A percentile compares a stretch with the other conserved stretches of the same genome.
Conservation (phyloP, 2,329 filamentous ascomycete genomes). For the Ambrosiella beaveri region DNA sequence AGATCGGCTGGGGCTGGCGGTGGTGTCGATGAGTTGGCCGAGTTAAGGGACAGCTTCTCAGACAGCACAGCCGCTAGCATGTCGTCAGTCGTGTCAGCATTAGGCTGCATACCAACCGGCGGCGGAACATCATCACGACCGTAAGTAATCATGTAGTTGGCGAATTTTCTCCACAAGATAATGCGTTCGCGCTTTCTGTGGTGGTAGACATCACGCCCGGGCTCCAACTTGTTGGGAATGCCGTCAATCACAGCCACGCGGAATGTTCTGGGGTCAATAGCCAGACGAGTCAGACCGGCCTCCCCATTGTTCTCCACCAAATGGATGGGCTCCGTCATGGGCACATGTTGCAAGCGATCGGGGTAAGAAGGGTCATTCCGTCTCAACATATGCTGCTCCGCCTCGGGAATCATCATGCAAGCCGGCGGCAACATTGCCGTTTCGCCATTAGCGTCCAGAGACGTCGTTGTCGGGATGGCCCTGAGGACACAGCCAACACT, state of each 20-base stretch:
- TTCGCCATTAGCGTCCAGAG: slow-evolving; percentile 22
- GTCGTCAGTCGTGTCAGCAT: slow-evolving; percentile 8
- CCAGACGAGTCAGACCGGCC: slow-evolving; percentile 43
- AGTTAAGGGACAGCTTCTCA: slow-evolving; percentile 6
- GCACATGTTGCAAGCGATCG: slow-evolving; percentile 43
- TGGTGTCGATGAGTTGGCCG: slow-evolving; percentile 14
- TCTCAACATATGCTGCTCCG: slow-evolving; percentile 52
- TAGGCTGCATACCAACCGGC: slow-evolving; percentile 15
- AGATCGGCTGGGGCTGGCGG: slow-evolving; percentile 30
- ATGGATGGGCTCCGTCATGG: slow-evolving; percentile 46
- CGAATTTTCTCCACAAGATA: slow-evolving; percentile 56
- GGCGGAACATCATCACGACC: slow-evolving; percentile 47
- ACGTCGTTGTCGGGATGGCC: slow-evolving; percentile 30
- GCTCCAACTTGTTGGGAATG: slow-evolving; percentile 40
- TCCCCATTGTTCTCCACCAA: slow-evolving; percentile 59
- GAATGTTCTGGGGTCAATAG: slow-evolving; percentile 46
- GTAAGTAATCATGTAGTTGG: slow-evolving; percentile 58
- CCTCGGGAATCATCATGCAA: slow-evolving; percentile 53
- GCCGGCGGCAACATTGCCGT: slow-evolving; percentile 45
- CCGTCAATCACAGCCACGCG: slow-evolving; percentile 38
- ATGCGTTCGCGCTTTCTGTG: slow-evolving; percentile 49
- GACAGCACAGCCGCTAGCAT: slow-evolving; percentile 6
- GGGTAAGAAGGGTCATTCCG: slow-evolving; percentile 36
- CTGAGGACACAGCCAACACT: slow-evolving; percentile 56
- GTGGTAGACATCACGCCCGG: slow-evolving; percentile 47